phyloP scores from a whole-genome alignment of 495 filamentous ascomycete genomes.

The Letharia lupina region DNA sequence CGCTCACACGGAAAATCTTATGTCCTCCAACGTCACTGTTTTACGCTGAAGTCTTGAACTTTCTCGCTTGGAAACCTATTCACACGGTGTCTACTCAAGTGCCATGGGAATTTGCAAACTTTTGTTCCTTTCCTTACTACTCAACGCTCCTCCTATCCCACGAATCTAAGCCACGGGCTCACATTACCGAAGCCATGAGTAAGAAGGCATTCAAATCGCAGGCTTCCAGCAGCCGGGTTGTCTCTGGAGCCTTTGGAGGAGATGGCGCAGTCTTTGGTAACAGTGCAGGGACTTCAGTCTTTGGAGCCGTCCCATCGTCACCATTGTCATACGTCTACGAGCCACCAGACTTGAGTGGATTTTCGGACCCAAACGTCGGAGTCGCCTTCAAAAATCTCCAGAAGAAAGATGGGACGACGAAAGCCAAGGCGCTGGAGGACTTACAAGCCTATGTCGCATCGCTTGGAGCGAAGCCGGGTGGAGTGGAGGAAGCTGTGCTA shows the following conservation, averaged over 20 bases:
- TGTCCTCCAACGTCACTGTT: background rate
- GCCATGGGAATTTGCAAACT: background rate
- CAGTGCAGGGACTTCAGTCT: slow-evolving; percentile 40
- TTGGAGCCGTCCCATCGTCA: slow-evolving; percentile 42
- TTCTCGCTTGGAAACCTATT: background rate
- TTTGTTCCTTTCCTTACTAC: background rate
- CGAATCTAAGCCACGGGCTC: background rate
- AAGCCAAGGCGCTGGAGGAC: slow-evolving; percentile 87
- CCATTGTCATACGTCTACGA: slow-evolving; percentile 75
- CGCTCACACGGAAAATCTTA: background rate
- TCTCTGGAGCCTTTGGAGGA: slow-evolving; percentile 39
- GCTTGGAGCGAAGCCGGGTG: slow-evolving; percentile 39
- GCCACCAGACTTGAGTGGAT: slow-evolving; percentile 67
- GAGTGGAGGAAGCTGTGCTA: slow-evolving; percentile 65
- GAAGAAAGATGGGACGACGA: slow-evolving; percentile 90
- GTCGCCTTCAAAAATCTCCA: slow-evolving; percentile 85
- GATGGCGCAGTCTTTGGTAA: slow-evolving; percentile 35
- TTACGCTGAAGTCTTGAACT: background rate
- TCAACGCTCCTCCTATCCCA: background rate
- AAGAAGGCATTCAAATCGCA: slow-evolving; percentile 60
- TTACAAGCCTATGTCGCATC: slow-evolving; percentile 55
- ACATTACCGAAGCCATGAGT: slow-evolving; percentile 40
- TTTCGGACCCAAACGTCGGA: slow-evolving; percentile 70
- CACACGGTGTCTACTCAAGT: background rate
- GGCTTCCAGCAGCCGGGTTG: slow-evolving; percentile 62